These are phyloP conservation scores for Quillaja saponaria DNA, from an alignment of 306 rosid genomes.

Conservation along the genomic window DNA sequence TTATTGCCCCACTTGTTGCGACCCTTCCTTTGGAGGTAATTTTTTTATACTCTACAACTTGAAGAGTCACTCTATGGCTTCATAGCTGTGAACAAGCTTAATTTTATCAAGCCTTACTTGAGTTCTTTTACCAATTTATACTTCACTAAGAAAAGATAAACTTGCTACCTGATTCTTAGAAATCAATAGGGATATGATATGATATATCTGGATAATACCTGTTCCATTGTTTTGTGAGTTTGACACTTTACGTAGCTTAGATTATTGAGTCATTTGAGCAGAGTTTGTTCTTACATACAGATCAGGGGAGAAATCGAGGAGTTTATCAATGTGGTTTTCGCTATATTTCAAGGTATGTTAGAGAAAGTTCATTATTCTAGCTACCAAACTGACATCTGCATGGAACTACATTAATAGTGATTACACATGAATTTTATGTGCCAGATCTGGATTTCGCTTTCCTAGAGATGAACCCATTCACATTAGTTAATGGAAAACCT, in stretches of 20 bases:
- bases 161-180: constrained; percentile 12
- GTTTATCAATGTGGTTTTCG: constrained; percentile 65
- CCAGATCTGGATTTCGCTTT: constrained; percentile 84
- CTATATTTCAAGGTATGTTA: constrained; percentile 71
- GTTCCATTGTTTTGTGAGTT: constrained; percentile 5
- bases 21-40: constrained; percentile 87
- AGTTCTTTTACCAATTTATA: neutral
- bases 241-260: neutral
- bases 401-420: neutral
- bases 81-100: constrained; percentile 9
- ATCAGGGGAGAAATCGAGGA: constrained; percentile 75
- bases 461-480: constrained; percentile 87
- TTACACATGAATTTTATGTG: constrained; percentile 20
- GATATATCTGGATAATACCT: constrained; percentile 1
- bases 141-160: neutral
- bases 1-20: constrained; percentile 76
- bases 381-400: constrained; percentile 3
- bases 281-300: constrained; percentile 38
- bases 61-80: constrained; percentile 6
- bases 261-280: constrained; percentile 21
- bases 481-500: constrained; percentile 73
- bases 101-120: constrained; percentile 1
- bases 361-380: constrained; percentile 5
- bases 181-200: neutral
- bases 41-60: constrained; percentile 2